Evolutionary conservation across 176 grass and related monocot genomes (phyloP).

Genomic region (Cenchrus americanus): DNA sequence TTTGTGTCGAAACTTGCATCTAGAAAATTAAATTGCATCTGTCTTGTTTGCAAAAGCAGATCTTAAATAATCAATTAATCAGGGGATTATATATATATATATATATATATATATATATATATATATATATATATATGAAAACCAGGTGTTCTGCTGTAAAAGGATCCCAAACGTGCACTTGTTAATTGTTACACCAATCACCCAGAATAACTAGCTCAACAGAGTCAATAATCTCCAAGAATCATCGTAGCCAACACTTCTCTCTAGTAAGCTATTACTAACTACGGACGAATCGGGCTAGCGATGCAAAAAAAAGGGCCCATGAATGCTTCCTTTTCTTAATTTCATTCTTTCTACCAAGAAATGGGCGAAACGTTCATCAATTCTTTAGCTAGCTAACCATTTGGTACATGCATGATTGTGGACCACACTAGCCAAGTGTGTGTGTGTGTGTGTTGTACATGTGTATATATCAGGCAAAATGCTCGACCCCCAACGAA

Average conservation of each 20-base stretch:
- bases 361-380: not conserved
- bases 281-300: conserved; percentile 1
- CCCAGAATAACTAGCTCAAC: not conserved
- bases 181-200: not conserved
- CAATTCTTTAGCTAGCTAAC: not conserved
- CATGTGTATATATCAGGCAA: not conserved
- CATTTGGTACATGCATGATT: not conserved
- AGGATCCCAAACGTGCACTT: not conserved
- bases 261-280: not conserved
- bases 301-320: not conserved
- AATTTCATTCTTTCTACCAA: not conserved
- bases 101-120: no score
- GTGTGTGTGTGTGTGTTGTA: not conserved
- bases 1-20: not conserved
- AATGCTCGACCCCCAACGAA: not conserved
- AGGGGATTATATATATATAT: not conserved
- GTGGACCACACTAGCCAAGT: conserved; percentile 39
- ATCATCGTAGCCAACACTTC: not conserved
- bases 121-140: not conserved
- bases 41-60: not conserved
- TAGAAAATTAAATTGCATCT: not conserved
- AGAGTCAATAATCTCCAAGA: not conserved
- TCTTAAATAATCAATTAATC: not conserved
- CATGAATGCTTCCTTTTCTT: conserved; percentile 10
- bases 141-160: not conserved